Percentiles rank a stretch among this genome's conserved stretches.
phyloP scores from a whole-genome alignment of 352 stramenopile genomes.

The Nothophytophthora sp. region DNA sequence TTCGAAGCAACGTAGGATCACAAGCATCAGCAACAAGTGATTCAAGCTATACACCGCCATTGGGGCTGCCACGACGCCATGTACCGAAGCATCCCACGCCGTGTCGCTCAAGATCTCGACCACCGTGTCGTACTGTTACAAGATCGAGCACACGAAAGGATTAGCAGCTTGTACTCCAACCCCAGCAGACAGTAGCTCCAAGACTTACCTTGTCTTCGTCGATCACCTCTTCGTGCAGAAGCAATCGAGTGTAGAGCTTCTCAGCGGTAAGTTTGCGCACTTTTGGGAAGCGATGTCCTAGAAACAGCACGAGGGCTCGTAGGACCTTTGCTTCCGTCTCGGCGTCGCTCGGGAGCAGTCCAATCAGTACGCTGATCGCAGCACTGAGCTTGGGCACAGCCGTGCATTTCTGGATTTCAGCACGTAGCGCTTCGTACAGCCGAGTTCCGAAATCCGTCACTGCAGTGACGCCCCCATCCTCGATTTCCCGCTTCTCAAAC shows the following conservation, averaged over 20 bases:
- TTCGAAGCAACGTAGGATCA: constrained; percentile 6
- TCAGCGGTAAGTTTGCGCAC: constrained; percentile 85
- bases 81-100: constrained; percentile 80
- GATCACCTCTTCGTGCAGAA: constrained; percentile 76
- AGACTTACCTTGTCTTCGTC: constrained; percentile 57
- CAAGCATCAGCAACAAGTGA: background rate
- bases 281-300: constrained; percentile 85
- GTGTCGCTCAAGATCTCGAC: constrained; percentile 82
- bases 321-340: constrained; percentile 58
- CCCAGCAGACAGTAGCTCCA: background rate
- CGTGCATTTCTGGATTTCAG: constrained; percentile 68
- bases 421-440: constrained; percentile 63
- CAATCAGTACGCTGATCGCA: constrained; percentile 70
- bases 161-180: too few relatives aligned
- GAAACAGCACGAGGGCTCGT: constrained; percentile 72
- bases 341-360: constrained; percentile 63
- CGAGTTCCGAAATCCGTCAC: constrained; percentile 54
- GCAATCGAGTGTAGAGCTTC: constrained; percentile 78
- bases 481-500: constrained; percentile 39
- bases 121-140: constrained; percentile 72
- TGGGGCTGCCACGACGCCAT: background rate
- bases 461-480: constrained; percentile 14
- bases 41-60: too few relatives aligned
- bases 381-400: constrained; percentile 67
- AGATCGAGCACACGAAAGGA: too few relatives aligned